These are phyloP conservation scores for Hyphopichia pseudoburtonii DNA, from an alignment of 1,139 yeast species.

Conservation along the genomic window DNA sequence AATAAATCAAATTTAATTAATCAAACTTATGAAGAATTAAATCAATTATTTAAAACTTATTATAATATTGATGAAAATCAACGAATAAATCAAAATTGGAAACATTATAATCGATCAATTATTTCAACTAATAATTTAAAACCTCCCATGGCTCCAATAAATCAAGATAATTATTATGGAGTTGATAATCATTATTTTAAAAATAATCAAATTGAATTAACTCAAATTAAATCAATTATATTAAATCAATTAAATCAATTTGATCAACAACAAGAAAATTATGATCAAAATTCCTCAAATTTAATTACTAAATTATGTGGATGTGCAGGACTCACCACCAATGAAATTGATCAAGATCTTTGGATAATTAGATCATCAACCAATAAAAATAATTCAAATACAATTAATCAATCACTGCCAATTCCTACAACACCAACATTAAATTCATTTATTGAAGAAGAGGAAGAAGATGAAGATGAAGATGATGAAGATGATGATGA, in stretches of 20 bases:
- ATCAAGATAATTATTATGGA: conserved; percentile 29
- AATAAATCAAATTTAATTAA: conserved; percentile 23
- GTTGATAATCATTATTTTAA: conserved; percentile 23
- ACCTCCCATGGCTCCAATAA: conserved; percentile 10
- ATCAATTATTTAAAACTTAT: conserved; percentile 26
- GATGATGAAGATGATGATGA: conserved; percentile 6
- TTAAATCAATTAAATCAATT: conserved; percentile 11
- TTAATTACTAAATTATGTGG: conserved; percentile 13
- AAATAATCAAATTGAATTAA: conserved; percentile 35
- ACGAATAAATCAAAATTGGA: conserved; percentile 13
- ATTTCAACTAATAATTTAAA: conserved; percentile 19
- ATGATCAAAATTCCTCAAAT: conserved; percentile 1
- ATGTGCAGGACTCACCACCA: conserved; percentile 22
- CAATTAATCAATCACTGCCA: no score
- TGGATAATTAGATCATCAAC: conserved; percentile 9
- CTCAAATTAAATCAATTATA: conserved; percentile 23
- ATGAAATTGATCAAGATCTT: conserved; percentile 28
- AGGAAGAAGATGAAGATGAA: conserved; percentile 7
- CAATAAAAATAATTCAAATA: conserved; percentile 4
- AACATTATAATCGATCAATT: conserved; percentile 33
- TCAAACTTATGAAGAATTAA: conserved; percentile 24
- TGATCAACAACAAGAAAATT: conserved; percentile 6
- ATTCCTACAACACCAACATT: no score
- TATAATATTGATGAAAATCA: conserved; percentile 18
- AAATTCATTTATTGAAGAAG: no score